Evolutionary conservation across 2,329 filamentous ascomycete species (phyloP), one percentile per base, ranked within the genome.

Genomic region (Xylaria multiplex): DNA sequence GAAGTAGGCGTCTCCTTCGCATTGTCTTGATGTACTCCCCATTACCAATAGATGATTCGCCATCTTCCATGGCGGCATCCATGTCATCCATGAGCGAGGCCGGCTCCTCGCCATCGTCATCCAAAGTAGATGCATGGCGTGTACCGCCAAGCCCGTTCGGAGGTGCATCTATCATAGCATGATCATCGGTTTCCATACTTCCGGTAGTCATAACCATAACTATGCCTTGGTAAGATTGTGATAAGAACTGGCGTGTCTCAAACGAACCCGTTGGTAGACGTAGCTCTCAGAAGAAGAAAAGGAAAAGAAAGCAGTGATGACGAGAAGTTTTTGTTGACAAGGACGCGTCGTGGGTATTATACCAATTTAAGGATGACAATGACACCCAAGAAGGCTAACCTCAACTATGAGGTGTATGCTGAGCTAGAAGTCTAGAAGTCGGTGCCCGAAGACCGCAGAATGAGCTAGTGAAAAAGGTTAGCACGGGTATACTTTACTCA

Each of bases 1-100:
- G 87, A 1, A 92, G 82, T 30, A 87, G 79, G 1, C 83, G 83
- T 43, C 79, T 82, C 63, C 80, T 79, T 14, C 77, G 77, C 57
- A 83, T 79, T 1, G 77, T 72, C 6, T 78, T 78, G 2, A 81
- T 73, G 9, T 79, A 76, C 16, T 79, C 79, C 2, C 78, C 77
- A 9, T 78, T 78, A 0, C 76, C 74, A 14, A 77, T 76, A 73
- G 70, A 27, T 67, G 69, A 48, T 2, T 72, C 73, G n/a, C 70
- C 70, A 7, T 74, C 74, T 4, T 74, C 78, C 13, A 79, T 79
- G 30, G 76, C 76, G 37, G 78, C 75, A 48, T 74, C 78, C 63
- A 75, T 77, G 22, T 74, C 78, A 32, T 77, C 77, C 30, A 79
- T 77, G 5, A 74, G 76, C 11, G 77, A 72, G 8, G 54, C 56